Conservation (phyloP, 1,284 basidiomycete species). For the Heterobasidion parviporum region DNA sequence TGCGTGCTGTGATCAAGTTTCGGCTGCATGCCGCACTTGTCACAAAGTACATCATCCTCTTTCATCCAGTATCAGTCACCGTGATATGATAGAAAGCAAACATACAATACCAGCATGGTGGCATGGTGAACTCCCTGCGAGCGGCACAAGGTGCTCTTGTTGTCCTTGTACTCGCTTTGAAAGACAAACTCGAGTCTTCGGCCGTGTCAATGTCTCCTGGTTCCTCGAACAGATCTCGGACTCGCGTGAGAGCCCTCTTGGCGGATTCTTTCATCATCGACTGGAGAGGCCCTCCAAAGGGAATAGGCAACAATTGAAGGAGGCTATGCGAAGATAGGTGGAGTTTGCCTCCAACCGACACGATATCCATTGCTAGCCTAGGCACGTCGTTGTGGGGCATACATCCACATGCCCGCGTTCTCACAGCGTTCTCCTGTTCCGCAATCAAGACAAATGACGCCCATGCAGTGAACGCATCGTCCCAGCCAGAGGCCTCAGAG, state of each 20-base stretch:
- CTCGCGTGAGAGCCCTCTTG: not conserved
- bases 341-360: no score
- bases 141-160: not conserved
- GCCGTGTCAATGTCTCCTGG: not conserved
- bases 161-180: not conserved
- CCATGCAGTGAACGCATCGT: not conserved
- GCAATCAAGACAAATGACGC: no score
- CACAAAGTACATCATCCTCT: not conserved
- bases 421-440: no score
- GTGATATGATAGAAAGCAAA: not conserved
- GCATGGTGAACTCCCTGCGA: not conserved
- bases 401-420: no score
- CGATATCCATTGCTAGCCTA: no score
- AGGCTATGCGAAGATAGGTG: no score
- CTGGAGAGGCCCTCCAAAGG: not conserved
- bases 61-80: not conserved
- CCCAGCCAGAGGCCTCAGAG: not conserved
- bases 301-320: not conserved
- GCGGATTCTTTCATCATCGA: not conserved
- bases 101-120: not conserved
- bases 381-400: no score
- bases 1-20: not conserved
- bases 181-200: not conserved
- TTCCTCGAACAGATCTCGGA: not conserved
- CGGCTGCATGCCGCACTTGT: not conserved